Evolutionary conservation across 139 green algal genomes (phyloP).

Genomic region (Mychonastes homosphaera): DNA sequence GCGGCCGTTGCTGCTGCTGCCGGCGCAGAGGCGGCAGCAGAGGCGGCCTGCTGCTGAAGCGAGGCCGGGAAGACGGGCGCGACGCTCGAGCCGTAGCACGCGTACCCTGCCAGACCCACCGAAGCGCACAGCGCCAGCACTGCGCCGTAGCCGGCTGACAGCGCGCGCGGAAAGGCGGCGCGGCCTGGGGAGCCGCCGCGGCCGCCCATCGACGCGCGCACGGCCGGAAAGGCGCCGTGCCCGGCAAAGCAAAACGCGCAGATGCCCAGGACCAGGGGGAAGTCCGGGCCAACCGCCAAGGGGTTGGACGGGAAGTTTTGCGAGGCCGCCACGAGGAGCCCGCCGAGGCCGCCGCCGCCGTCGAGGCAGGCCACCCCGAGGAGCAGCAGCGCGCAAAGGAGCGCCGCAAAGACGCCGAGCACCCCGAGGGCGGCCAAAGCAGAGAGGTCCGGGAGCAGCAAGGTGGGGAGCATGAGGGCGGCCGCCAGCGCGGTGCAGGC

Average conservation of each 20-base stretch:
- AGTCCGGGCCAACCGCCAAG: too few species aligned
- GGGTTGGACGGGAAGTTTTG: too few species aligned
- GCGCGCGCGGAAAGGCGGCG: not conserved
- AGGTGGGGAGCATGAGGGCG: constrained; percentile 54
- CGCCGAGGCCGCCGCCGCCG: too few species aligned
- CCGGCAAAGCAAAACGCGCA: constrained; percentile 67
- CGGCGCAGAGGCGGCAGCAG: too few species aligned
- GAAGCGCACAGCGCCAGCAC: constrained; percentile 13
- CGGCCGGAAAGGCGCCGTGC: constrained; percentile 32
- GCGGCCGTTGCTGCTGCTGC: not conserved
- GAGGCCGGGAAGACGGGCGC: constrained; percentile 12
- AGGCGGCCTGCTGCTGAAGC: too few species aligned
- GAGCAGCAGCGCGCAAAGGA: too few species aligned
- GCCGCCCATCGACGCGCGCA: constrained; percentile 10
- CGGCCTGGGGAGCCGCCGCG: too few species aligned
- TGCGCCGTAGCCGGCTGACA: constrained; percentile 15
- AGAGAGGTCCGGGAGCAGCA: constrained; percentile 59
- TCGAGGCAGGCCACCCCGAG: too few species aligned
- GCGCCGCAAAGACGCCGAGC: constrained; percentile 40
- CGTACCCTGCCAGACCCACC: constrained; percentile 6
- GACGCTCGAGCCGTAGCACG: constrained; percentile 4
- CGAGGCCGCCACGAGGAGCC: too few species aligned
- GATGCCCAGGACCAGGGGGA: constrained; percentile 62
- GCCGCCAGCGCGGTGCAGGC: constrained; percentile 32
- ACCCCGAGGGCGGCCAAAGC: constrained; percentile 51